phyloP scores from a whole-genome alignment of 1,284 basidiomycete genomes.

The Ceratobasidium sp. region DNA sequence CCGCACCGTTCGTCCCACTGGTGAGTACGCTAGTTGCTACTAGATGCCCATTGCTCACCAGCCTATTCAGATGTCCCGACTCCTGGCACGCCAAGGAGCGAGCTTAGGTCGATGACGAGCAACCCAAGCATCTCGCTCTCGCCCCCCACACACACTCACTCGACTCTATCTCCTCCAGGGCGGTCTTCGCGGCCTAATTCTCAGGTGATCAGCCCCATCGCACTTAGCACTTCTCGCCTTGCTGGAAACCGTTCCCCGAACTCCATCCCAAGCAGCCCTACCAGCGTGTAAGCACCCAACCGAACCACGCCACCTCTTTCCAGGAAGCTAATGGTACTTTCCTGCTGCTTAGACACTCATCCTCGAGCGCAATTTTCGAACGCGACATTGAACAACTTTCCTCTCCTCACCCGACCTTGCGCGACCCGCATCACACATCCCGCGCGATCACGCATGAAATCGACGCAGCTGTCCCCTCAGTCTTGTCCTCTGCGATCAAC shows the following conservation, averaged over 20 bases:
- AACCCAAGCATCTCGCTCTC: slow-evolving; percentile 39
- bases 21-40: neutral
- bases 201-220: slow-evolving; percentile 34
- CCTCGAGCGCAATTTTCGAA: slow-evolving; percentile 44
- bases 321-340: neutral
- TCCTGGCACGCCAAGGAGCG: no score
- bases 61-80: neutral
- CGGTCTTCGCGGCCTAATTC: slow-evolving; percentile 15
- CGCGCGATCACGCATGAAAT: slow-evolving; percentile 43
- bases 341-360: slow-evolving; percentile 36
- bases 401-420: neutral
- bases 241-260: slow-evolving; percentile 26
- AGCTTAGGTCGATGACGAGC: slow-evolving; percentile 5
- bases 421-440: slow-evolving; percentile 43
- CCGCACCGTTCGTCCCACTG: slow-evolving; percentile 3
- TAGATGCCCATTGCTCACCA: neutral
- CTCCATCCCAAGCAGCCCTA: slow-evolving; percentile 34
- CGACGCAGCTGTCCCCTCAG: slow-evolving; percentile 41
- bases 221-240: slow-evolving; percentile 26
- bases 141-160: neutral
- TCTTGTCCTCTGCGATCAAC: slow-evolving; percentile 39
- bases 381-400: slow-evolving; percentile 42
- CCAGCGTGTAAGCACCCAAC: slow-evolving; percentile 26
- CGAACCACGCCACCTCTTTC: neutral
- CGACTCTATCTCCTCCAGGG: slow-evolving; percentile 17